A percentile compares a stretch with the other conserved stretches of the same genome.
Conservation (phyloP, 73 alveolate species). For the Breviolum minutum region DNA sequence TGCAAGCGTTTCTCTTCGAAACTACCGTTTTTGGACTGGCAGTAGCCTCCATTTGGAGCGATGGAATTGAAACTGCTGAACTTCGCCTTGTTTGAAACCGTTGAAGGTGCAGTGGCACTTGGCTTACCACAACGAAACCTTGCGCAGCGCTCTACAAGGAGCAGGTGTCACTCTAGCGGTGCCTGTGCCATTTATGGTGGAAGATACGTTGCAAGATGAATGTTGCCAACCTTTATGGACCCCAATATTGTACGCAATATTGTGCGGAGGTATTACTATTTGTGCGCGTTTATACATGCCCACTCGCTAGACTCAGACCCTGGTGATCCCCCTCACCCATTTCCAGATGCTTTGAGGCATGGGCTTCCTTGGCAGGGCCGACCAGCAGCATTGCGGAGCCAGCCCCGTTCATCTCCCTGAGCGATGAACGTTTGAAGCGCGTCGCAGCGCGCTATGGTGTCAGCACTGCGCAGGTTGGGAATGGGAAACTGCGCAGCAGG, state of each 20-base stretch:
- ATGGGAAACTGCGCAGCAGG: too few relatives aligned
- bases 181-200: not conserved
- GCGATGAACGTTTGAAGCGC: constrained; percentile 25
- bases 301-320: not conserved
- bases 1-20: too few relatives aligned
- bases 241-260: too few relatives aligned
- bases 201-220: not conserved
- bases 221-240: not conserved
- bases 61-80: not conserved
- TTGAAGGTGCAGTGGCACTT: constrained; percentile 61
- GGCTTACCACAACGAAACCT: constrained; percentile 63
- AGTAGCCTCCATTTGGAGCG: not conserved
- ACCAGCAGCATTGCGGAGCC: not conserved
- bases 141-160: not conserved
- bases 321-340: too few relatives aligned
- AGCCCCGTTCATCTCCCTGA: constrained; percentile 9
- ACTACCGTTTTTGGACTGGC: not conserved
- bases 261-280: too few relatives aligned
- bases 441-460: constrained; percentile 13
- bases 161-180: constrained; percentile 6
- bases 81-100: not conserved
- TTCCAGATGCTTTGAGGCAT: not conserved
- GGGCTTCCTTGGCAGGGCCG: constrained; percentile 64
- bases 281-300: not conserved
- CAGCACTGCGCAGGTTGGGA: not conserved